Conservation (phyloP, 1,139 yeast genomes). For the Yarrowia galli region DNA sequence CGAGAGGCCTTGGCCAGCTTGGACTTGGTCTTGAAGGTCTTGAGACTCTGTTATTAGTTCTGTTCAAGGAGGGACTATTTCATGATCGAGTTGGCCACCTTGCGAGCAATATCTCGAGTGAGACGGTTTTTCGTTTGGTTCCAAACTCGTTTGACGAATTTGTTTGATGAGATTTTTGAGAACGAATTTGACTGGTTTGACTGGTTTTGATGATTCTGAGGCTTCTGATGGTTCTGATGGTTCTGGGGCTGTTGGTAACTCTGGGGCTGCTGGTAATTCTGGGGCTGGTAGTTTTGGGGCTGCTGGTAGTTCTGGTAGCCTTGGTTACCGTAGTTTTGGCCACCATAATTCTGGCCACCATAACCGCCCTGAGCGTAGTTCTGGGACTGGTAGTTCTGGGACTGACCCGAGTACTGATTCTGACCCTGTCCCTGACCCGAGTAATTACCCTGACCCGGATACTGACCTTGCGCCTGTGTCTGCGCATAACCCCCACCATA, state of each 20-base stretch:
- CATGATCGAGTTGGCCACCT: constrained; percentile 33
- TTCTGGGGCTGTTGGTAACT: too few species aligned
- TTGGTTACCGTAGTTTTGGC: too few species aligned
- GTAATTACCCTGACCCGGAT: not conserved
- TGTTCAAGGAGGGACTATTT: not conserved
- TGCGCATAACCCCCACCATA: not conserved
- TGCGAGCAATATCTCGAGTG: constrained; percentile 22
- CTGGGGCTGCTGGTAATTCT: not conserved
- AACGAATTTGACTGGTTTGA: too few species aligned
- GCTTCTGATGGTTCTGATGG: not conserved
- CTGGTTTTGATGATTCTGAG: not conserved
- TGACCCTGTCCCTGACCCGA: not conserved
- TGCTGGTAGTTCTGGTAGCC: not conserved
- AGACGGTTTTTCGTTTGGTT: constrained; percentile 20
- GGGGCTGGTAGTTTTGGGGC: not conserved
- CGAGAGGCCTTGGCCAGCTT: constrained; percentile 99
- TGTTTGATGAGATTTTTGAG: not conserved
- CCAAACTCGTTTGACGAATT: constrained; percentile 15
- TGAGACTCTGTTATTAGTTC: constrained; percentile 66
- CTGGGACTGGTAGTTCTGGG: not conserved
- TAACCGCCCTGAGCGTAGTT: too few species aligned
- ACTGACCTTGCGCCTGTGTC: not conserved
- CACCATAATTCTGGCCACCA: too few species aligned
- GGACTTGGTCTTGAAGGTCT: constrained; percentile 97
- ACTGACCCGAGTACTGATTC: not conserved